Conservation (phyloP, 208 protist genomes). For the Leishmania turanica region DNA sequence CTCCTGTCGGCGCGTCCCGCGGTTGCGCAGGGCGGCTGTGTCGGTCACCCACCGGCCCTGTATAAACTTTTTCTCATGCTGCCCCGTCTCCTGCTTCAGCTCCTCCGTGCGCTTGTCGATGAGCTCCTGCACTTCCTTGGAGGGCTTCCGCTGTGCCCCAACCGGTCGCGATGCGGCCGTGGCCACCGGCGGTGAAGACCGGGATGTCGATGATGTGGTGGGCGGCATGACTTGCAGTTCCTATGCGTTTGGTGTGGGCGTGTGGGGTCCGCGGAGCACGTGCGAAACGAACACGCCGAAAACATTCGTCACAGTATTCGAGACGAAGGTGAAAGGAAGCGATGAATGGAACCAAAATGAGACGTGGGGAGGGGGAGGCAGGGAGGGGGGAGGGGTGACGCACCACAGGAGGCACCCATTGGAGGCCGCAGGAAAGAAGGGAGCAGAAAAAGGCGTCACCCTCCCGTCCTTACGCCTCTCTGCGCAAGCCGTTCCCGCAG, state of each 20-base stretch:
- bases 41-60: slow-evolving; percentile 86
- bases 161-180: slow-evolving; percentile 14
- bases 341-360: not conserved
- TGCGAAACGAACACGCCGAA: not conserved
- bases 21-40: slow-evolving; percentile 62
- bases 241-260: not conserved
- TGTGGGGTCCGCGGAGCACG: not conserved
- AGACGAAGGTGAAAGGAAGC: not conserved
- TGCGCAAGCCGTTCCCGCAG: not conserved
- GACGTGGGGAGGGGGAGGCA: not conserved
- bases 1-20: slow-evolving; percentile 54
- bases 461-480: not conserved
- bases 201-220: not conserved
- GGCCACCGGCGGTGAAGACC: not conserved
- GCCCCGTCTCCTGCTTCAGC: slow-evolving; percentile 34
- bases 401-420: not conserved
- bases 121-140: slow-evolving; percentile 63
- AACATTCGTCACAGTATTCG: not conserved
- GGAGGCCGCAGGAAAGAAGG: not conserved
- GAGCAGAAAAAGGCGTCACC: too few species aligned
- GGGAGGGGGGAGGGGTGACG: not conserved
- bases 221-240: not conserved
- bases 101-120: slow-evolving; percentile 55
- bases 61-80: slow-evolving; percentile 64
- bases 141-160: slow-evolving; percentile 23